Base-by-base conservation (phyloP, 768 basidiomycete genomes). In the Tylopilus rubrobrunneus region DNA sequence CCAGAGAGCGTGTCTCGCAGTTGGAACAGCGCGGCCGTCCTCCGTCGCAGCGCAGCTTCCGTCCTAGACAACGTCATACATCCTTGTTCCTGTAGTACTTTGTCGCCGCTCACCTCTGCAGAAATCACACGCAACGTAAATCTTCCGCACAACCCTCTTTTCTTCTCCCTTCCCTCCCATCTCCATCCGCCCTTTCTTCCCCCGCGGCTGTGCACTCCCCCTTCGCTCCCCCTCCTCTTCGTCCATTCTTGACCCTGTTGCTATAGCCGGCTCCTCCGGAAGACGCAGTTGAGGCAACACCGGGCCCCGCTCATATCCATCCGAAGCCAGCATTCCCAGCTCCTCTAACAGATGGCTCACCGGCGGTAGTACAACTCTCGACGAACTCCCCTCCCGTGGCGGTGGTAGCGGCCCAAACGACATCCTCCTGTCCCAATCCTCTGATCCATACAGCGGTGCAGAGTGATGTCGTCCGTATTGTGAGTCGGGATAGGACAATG, bases 21-120 rank as follows among this genome's bases (percentile, higher is more conserved):
- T 86, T 84, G 7, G 72, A 74, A 59, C 88, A 91, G 6, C 72
- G 67, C 29, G 88, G 89, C 57, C 73, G 77, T 2, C 69, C 74
- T 3, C 87, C 87, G 63, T 87, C 84, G 71, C 89, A 91, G 25
- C 81, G 77, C 52, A 91, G 79, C 68, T 91, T 91, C 51, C 88
- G 82, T 42, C 78, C 88, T 91, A 60, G 43, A 40, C 40, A 49
- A 19, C 6, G 11, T 19, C 40, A 44, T 14, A 21, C 12, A 4
- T 29, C 50, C 19, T 40, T 14, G 23, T 10, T 23, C 28, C n/a
- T n/a, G 21, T 39, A 31, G 4, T 10, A 12, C 40, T 39, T 37
- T 48, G 28, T 14, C 15, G 10, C 48, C 25, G 63, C 78, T 73
- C 59, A 84, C 88, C 78, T 78, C 88, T 77, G 73, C 88, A 91